A percentile compares a stretch with the other conserved stretches of the same genome.
Evolutionary conservation across 1,284 basidiomycete genomes (phyloP).

Genomic region (Somion occarium): DNA sequence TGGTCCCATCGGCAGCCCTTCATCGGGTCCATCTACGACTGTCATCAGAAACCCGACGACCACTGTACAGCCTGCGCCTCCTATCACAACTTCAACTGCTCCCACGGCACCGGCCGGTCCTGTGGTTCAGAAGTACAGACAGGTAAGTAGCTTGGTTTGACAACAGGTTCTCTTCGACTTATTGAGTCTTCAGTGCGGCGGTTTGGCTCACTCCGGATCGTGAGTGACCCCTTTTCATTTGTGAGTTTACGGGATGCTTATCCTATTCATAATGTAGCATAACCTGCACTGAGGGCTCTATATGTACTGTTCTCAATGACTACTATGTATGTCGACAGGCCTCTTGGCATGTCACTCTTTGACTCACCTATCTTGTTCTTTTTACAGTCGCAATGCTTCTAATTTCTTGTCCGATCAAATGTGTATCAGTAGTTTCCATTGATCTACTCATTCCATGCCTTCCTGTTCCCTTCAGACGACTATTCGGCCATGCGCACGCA

Average conservation of each 20-base stretch:
- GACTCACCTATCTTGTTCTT: too few relatives aligned
- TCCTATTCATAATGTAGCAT: slow-evolving; percentile 5
- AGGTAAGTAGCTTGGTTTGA: slow-evolving; percentile 4
- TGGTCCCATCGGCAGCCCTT: not conserved
- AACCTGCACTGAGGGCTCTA: slow-evolving; percentile 9
- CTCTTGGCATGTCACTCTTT: too few relatives aligned
- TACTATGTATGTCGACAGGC: slow-evolving; percentile 14
- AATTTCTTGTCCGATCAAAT: too few relatives aligned
- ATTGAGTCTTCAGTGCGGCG: slow-evolving; percentile 9
- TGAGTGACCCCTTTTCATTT: too few relatives aligned
- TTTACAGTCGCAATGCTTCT: too few relatives aligned
- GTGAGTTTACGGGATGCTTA: not conserved
- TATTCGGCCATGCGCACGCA: too few relatives aligned
- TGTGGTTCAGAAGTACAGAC: slow-evolving; percentile 10
- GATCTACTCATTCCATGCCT: too few relatives aligned
- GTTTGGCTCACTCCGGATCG: slow-evolving; percentile 8
- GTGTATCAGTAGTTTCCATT: too few relatives aligned
- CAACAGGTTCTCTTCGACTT: not conserved
- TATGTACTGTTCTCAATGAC: slow-evolving; percentile 10
- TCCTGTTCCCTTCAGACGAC: too few relatives aligned
- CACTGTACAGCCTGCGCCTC: not conserved
- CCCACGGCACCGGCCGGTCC: slow-evolving; percentile 3
- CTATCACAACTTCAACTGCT: slow-evolving; percentile 1
- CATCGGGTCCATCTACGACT: not conserved
- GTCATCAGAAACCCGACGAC: not conserved